These are phyloP conservation scores for Ophiosphaerella herpotricha DNA, from an alignment of 2,329 filamentous ascomycete genomes.

Conservation along the genomic window DNA sequence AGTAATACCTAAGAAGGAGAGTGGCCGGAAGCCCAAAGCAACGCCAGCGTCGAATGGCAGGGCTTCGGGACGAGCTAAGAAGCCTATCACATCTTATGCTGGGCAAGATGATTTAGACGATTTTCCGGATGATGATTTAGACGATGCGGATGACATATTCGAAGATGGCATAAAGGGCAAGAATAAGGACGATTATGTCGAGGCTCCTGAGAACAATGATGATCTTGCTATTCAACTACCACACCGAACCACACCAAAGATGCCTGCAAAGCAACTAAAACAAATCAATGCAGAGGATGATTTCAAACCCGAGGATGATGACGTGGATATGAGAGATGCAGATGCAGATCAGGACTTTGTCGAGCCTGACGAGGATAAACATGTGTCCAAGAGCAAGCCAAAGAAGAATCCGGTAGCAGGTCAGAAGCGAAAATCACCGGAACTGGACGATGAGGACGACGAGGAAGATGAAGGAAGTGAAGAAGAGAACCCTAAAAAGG, in stretches of 20 bases:
- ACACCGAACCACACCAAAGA: conserved; percentile 44
- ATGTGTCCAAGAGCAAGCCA: conserved; percentile 46
- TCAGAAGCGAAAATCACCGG: conserved; percentile 63
- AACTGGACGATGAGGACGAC: conserved; percentile 57
- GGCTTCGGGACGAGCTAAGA: conserved; percentile 48
- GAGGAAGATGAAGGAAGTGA: conserved; percentile 59
- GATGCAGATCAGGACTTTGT: conserved; percentile 53
- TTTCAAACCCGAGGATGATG: conserved; percentile 49
- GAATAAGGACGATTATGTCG: conserved; percentile 72
- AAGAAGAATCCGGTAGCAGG: conserved; percentile 41
- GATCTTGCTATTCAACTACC: conserved; percentile 34
- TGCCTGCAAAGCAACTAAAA: conserved; percentile 53
- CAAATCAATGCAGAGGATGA: conserved; percentile 49
- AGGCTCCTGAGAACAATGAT: conserved; percentile 47
- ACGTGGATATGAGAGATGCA: conserved; percentile 60
- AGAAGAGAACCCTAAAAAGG: conserved; percentile 62
- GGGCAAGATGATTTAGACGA: conserved; percentile 68
- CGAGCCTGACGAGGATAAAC: conserved; percentile 51
- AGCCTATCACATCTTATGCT: conserved; percentile 46
- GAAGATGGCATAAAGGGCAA: conserved; percentile 70
- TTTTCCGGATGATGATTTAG: conserved; percentile 51
- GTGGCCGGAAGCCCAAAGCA: conserved; percentile 34
- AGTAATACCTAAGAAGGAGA: conserved; percentile 46
- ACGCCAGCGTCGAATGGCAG: conserved; percentile 45
- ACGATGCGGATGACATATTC: conserved; percentile 80